Percentiles rank a stretch among this genome's conserved stretches.
Conservation (phyloP, 2,329 filamentous ascomycete genomes). For the Colletotrichum eremochloae region DNA sequence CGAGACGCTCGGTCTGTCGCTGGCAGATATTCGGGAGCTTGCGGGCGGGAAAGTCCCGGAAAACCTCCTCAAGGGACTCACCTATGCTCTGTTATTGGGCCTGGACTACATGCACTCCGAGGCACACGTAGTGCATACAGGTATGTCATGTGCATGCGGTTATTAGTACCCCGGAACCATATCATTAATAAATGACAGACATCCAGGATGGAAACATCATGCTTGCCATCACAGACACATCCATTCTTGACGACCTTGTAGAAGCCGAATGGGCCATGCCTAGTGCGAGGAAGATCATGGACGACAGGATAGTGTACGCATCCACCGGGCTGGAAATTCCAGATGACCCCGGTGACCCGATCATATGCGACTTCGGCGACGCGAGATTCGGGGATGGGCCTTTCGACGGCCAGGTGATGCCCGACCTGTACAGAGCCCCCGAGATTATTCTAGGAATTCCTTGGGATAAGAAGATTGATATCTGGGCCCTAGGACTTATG, state of each 20-base stretch:
- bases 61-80: slow-evolving; percentile 28
- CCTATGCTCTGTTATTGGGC: slow-evolving; percentile 25
- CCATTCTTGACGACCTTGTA: slow-evolving; percentile 39
- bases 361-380: slow-evolving; percentile 51
- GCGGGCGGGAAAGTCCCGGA: slow-evolving; percentile 36
- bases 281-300: slow-evolving; percentile 47
- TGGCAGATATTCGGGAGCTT: slow-evolving; percentile 37
- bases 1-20: slow-evolving; percentile 33
- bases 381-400: slow-evolving; percentile 45
- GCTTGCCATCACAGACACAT: slow-evolving; percentile 41
- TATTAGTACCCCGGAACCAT: no score
- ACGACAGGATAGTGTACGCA: slow-evolving; percentile 47
- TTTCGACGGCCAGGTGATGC: slow-evolving; percentile 50
- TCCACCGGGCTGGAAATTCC: slow-evolving; percentile 47
- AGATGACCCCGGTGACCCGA: slow-evolving; percentile 42
- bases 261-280: slow-evolving; percentile 42
- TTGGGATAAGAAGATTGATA: slow-evolving; percentile 52
- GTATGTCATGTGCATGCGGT: neutral
- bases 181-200: slow-evolving; percentile 37
- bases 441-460: slow-evolving; percentile 52
- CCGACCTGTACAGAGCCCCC: slow-evolving; percentile 51
- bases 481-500: slow-evolving; percentile 46
- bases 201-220: slow-evolving; percentile 47
- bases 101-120: slow-evolving; percentile 37
- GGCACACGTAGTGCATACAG: slow-evolving; percentile 36